Conservation (phyloP, 352 stramenopile species). For the Blastocystis sp. region DNA sequence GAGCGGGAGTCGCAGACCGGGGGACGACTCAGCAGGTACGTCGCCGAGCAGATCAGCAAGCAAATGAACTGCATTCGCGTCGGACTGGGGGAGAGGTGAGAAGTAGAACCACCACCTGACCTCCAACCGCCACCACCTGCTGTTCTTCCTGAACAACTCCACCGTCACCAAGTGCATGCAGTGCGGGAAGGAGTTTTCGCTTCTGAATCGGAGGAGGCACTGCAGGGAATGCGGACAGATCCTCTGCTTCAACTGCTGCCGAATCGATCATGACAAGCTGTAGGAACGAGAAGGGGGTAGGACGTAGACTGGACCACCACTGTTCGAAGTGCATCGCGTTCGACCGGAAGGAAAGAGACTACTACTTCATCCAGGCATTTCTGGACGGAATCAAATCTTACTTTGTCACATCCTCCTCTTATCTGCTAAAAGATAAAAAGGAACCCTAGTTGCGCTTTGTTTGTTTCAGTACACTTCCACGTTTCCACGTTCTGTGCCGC, state of each 20-base stretch:
- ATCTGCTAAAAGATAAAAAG: background rate
- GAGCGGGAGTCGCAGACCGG: background rate
- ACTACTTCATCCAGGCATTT: background rate
- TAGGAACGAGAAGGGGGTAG: background rate
- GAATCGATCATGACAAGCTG: background rate
- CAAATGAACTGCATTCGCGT: conserved; percentile 19
- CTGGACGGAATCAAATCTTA: conserved; percentile 41
- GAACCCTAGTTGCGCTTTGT: background rate
- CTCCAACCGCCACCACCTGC: conserved; percentile 17
- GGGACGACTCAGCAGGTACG: background rate
- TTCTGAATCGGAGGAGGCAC: background rate
- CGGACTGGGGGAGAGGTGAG: background rate
- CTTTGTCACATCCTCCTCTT: background rate
- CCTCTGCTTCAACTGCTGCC: conserved; percentile 37
- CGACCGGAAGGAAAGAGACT: background rate
- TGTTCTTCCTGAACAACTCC: conserved; percentile 36
- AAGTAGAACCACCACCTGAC: background rate
- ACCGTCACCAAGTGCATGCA: conserved; percentile 18
- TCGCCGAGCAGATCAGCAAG: background rate
- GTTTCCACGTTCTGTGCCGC: background rate
- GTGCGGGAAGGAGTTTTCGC: conserved; percentile 18
- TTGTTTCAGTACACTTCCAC: background rate
- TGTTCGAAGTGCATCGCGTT: conserved; percentile 8
- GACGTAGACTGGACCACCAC: conserved; percentile 6
- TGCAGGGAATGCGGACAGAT: conserved; percentile 38